Conservation (phyloP, 2,329 filamentous ascomycete genomes). For the Talaromyces albobiverticillius region DNA sequence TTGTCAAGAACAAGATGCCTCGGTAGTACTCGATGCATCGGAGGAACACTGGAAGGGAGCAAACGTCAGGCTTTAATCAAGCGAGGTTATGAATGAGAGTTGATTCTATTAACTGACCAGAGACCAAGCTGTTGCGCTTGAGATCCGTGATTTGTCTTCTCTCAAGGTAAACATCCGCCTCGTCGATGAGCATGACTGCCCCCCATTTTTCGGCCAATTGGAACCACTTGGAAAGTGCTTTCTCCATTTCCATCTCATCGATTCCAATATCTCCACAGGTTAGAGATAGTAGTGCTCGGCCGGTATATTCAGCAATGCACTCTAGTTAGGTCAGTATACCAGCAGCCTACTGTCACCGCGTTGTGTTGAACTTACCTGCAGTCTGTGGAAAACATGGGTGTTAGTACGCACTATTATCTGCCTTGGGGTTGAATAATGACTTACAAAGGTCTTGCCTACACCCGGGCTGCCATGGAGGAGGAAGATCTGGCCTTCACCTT, state of each 20-base stretch:
- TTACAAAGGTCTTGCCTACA: conserved; percentile 22
- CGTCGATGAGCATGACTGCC: conserved; percentile 5
- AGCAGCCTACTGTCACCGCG: too few relatives aligned
- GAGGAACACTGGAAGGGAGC: conserved; percentile 39
- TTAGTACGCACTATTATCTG: too few relatives aligned
- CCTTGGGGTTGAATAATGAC: too few relatives aligned
- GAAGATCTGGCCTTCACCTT: conserved; percentile 24
- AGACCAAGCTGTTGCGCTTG: neutral
- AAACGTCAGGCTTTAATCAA: too few relatives aligned
- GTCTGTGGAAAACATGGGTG: too few relatives aligned
- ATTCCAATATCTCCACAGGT: conserved; percentile 36
- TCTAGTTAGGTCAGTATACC: too few relatives aligned
- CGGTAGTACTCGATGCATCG: conserved; percentile 41
- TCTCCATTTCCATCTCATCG: neutral
- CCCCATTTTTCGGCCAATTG: neutral
- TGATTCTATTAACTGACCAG: neutral
- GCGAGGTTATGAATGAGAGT: neutral
- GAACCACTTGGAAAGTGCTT: neutral
- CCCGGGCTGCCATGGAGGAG: conserved; percentile 24
- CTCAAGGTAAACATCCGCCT: conserved; percentile 7
- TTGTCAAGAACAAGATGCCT: conserved; percentile 44
- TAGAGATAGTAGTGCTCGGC: conserved; percentile 21
- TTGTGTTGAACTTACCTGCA: too few relatives aligned
- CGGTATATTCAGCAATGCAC: conserved; percentile 17
- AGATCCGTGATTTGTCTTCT: neutral